phyloP scores from a whole-genome alignment of 768 basidiomycete genomes.

The Trametes maxima region DNA sequence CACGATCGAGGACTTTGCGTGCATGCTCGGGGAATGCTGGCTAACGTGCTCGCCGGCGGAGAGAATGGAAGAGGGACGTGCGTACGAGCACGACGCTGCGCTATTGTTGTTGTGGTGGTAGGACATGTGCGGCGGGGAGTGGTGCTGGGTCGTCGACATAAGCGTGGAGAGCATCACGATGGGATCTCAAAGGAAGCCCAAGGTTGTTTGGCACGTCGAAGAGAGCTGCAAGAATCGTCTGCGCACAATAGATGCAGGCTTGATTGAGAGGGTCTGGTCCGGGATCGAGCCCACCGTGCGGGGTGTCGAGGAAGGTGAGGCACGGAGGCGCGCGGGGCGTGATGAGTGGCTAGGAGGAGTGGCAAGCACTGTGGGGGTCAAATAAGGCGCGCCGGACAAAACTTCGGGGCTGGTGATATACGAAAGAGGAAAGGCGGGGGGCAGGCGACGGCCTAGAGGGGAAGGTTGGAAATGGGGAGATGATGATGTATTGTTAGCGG shows the following conservation, averaged over 20 bases:
- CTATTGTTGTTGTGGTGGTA: not conserved
- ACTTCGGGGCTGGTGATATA: constrained; percentile 21
- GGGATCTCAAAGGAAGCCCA: not conserved
- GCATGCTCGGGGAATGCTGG: constrained; percentile 14
- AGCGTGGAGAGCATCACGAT: constrained; percentile 21
- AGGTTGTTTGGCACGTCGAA: not conserved
- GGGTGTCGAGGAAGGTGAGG: constrained; percentile 8
- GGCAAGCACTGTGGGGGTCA: constrained; percentile 12
- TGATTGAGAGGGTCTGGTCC: constrained; percentile 6
- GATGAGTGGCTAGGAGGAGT: constrained; percentile 9
- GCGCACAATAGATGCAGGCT: constrained; percentile 2
- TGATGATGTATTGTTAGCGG: constrained; percentile 27
- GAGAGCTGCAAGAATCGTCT: constrained; percentile 9
- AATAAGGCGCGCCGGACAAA: constrained; percentile 16
- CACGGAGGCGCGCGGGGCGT: constrained; percentile 4
- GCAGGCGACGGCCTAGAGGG: constrained; percentile 16
- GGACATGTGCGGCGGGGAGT: constrained; percentile 5
- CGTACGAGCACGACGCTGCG: constrained; percentile 12
- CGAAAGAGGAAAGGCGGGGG: constrained; percentile 18
- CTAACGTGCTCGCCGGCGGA: constrained; percentile 4
- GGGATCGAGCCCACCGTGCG: not conserved
- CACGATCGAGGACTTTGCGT: constrained; percentile 6
- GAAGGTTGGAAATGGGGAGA: constrained; percentile 22
- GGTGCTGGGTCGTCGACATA: constrained; percentile 6
- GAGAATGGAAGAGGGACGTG: constrained; percentile 12